Evolutionary conservation across 306 rosid genomes (phyloP).

Genomic region (Pachyrhizus erosus): DNA sequence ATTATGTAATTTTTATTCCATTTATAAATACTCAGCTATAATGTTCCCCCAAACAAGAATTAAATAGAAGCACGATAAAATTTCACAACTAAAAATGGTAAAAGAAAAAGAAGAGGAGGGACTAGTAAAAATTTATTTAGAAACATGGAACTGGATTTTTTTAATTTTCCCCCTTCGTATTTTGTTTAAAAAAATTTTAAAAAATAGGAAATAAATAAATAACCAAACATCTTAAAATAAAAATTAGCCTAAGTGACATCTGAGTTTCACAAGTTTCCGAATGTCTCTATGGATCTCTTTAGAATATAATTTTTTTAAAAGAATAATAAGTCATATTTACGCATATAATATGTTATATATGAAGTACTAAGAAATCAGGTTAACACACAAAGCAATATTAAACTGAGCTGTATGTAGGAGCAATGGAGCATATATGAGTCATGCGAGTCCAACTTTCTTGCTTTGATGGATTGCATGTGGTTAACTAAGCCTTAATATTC

Average conservation of each 20-base stretch:
- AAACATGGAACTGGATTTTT: not conserved
- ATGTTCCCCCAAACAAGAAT: not conserved
- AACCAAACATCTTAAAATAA: not conserved
- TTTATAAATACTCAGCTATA: too few relatives aligned
- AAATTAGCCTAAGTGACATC: not conserved
- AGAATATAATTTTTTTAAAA: not conserved
- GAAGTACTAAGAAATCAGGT: too few relatives aligned
- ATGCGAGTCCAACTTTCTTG: not conserved
- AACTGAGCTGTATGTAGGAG: not conserved
- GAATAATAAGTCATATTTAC: too few relatives aligned
- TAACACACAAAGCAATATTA: not conserved
- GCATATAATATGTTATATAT: too few relatives aligned
- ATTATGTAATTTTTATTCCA: too few relatives aligned
- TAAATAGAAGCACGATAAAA: not conserved
- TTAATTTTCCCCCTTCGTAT: too few relatives aligned
- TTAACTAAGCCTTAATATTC: not conserved
- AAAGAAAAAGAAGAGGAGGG: not conserved
- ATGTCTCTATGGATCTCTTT: not conserved
- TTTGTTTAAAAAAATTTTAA: not conserved
- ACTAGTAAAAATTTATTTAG: too few relatives aligned
- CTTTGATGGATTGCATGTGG: not conserved
- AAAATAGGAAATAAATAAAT: too few relatives aligned
- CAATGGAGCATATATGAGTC: not conserved
- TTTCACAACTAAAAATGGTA: not conserved
- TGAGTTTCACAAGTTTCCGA: not conserved